Base-by-base conservation (phyloP, 805 yeast genomes). In the Kluyveromyces dobzhanskii region DNA sequence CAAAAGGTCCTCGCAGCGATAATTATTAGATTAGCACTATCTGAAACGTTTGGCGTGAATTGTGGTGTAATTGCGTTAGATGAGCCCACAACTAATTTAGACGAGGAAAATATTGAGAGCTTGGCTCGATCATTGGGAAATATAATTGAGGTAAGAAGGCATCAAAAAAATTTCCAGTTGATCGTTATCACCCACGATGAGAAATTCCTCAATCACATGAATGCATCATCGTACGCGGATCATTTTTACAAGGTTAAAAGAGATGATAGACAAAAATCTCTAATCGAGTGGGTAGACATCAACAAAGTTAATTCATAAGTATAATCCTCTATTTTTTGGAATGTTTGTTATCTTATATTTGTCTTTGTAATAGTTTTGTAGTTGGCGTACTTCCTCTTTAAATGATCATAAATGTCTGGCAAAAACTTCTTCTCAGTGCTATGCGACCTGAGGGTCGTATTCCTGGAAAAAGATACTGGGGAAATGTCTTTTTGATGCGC, bases 181-280 rank as follows among this genome's bases (percentile, higher is more conserved):
- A 87, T 92, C 51, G 94, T 92, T 4, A 92, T 92, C 48, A 92
- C 98, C 0, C 99, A 92, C 55, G 99, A 92, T 61, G 97, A 90
- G 59, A 81, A 82, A 51, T 92, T 92, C 54, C 67, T 92, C 51
- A 72, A 76, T 35, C 79, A 79, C 54, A 87, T 92, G 80, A 78
- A 82, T 57, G 96, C 97, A 0, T 73, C 80, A 16, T 74, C 76
- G 41, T 87, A 84, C 54, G 79, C 95, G 9, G 96, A 86, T 56
- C 87, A 83, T 55, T 92, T 84, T 60, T 92, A 80, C 61, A 71
- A 83, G 44, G 78, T 92, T 12, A 74, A 74, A 47, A 71, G 98
- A 56, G 86, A 87, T 58, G 83, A 80, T 41, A 70, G 83, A 40
- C 92, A 87, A 51, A 78, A 78, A 45, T 85, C 96, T 2, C 75